These are phyloP conservation scores for Tieghemostelium lacteum DNA, from an alignment of 78 protist genomes.

Conservation along the genomic window DNA sequence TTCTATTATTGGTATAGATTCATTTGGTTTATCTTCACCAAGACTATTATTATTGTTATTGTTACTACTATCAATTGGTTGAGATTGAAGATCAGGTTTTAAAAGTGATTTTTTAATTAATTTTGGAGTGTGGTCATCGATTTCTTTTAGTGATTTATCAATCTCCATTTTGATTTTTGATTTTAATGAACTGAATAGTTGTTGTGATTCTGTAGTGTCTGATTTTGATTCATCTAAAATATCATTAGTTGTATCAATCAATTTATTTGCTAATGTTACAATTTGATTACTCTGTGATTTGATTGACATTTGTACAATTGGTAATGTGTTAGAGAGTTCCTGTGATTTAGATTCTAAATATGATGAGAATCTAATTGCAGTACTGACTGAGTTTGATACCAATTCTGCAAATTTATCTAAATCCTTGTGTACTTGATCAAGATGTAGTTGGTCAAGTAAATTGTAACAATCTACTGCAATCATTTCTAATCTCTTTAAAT, in stretches of 20 bases:
- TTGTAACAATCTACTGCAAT: background rate
- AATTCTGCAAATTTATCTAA: conserved; percentile 16
- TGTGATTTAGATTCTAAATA: conserved; percentile 26
- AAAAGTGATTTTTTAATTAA: background rate
- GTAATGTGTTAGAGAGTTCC: background rate
- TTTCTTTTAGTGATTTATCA: background rate
- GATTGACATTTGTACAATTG: background rate
- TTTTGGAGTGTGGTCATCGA: background rate
- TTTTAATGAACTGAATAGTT: too few species aligned
- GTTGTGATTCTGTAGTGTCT: background rate
- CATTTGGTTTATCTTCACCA: background rate
- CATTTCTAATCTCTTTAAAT: conserved; percentile 13
- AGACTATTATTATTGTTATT: background rate
- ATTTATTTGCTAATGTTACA: conserved; percentile 13
- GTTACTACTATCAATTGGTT: background rate
- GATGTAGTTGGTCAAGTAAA: background rate
- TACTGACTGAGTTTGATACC: background rate
- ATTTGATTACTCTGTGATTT: background rate
- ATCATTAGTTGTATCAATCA: conserved; percentile 36
- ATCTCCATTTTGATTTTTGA: background rate
- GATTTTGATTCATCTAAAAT: conserved; percentile 16
- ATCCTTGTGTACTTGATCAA: background rate
- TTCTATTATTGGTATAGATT: background rate
- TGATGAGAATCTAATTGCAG: conserved; percentile 29
- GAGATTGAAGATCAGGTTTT: background rate